These are phyloP conservation scores for Nicotiana attenuata DNA, from an alignment of 257 asterid species.

Conservation along the genomic window DNA sequence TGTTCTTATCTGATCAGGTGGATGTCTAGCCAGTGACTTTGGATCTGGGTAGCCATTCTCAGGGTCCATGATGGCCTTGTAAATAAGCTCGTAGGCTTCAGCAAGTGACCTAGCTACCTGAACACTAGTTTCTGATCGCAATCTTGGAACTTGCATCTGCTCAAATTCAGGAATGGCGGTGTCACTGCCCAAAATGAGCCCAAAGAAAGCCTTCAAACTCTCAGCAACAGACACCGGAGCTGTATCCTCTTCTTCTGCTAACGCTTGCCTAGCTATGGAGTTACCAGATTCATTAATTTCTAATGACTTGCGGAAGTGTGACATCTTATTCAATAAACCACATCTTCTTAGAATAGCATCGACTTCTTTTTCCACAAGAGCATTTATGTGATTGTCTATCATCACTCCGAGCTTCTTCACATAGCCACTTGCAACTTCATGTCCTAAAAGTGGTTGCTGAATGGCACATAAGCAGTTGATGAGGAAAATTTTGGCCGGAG, in stretches of 20 bases:
- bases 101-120: conserved; percentile 67
- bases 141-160: conserved; percentile 80
- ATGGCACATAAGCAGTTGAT: conserved; percentile 92
- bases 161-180: conserved; percentile 79
- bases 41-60: conserved; percentile 71
- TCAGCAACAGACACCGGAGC: conserved; percentile 67
- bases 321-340: conserved; percentile 73
- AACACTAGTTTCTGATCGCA: conserved; percentile 70
- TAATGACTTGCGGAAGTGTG: conserved; percentile 41
- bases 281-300: conserved; percentile 23
- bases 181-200: conserved; percentile 84
- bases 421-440: conserved; percentile 69
- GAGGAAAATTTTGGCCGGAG: conserved; percentile 81
- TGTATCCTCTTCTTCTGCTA: conserved; percentile 71
- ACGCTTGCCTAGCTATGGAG: conserved; percentile 31
- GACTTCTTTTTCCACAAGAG: conserved; percentile 78
- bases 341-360: conserved; percentile 62
- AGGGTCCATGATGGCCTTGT: conserved; percentile 75
- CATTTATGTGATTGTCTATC: conserved; percentile 64
- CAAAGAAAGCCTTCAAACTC: conserved; percentile 77
- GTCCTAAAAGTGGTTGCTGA: conserved; percentile 72
- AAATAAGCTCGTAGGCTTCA: conserved; percentile 68
- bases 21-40: conserved; percentile 84
- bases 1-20: conserved; percentile 93
- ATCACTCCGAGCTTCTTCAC: conserved; percentile 68